Base-by-base conservation (phyloP, 2,329 filamentous ascomycete species). In the Fusarium sp. region DNA sequence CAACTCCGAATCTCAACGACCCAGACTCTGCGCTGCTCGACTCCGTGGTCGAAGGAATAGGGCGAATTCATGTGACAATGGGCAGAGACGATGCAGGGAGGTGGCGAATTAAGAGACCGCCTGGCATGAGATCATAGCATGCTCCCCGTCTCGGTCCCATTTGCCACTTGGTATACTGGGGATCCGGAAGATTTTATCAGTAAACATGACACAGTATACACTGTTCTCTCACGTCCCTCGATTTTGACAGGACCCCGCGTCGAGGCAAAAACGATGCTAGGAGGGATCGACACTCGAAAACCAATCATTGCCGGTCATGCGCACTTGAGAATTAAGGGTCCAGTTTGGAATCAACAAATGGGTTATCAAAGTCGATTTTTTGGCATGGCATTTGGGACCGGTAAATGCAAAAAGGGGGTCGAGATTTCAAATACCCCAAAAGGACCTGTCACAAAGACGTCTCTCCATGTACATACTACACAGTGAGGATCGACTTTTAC, bases 91-190 rank as follows among this genome's bases (percentile, higher is more conserved):
- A 82, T 16, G 81, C 79, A 13, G 85, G 84, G 4, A 79, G 85
- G 45, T 86, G 84, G 85, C 81, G 85, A 69, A 84, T 86, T 60
- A 77, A 73, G 40, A 74, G 79, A 27, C 45, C 71, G 31, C 65
- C 66, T 50, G 64, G 71, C 2, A 66, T 65, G 47, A 71, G 57
- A 60, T 62, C 63, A 61, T 78, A 79, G 78, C 56, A 74, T 63
- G 57, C 22, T 60, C 62, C 66, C 50, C 50, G 25, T 5, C 58
- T 56, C 20, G 8, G 20, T 22, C 11, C 33, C 18, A 36, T 47
- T 54, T 22, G 36, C 31, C 63, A 50, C 45, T 13, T 29, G 4
- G 33, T 14, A 5, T 4, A 16, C 20, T 40, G 22, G 56, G 25
- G 16, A 18, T 18, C 45, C 18, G 14, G n/a, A 8, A 16, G 38